A percentile compares a stretch with the other conserved stretches of the same genome.
These are phyloP conservation scores for Cordyceps fumosorosea DNA, from an alignment of 2,329 filamentous ascomycete genomes.

Conservation along the genomic window DNA sequence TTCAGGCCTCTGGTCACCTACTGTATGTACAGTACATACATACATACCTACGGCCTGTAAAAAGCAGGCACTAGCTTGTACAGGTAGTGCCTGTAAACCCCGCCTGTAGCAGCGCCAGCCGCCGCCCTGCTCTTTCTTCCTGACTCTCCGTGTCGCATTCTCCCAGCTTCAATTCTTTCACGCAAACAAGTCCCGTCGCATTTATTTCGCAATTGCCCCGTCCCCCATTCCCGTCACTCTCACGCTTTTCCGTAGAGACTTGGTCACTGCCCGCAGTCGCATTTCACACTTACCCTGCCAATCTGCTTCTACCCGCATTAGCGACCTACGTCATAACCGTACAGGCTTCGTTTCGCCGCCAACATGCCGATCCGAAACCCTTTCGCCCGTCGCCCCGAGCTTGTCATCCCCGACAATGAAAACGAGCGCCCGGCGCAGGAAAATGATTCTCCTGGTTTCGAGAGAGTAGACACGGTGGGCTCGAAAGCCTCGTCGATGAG, in stretches of 20 bases:
- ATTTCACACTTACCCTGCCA: background rate
- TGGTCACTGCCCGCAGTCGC: background rate
- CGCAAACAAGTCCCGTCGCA: background rate
- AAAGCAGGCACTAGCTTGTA: background rate
- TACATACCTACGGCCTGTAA: background rate
- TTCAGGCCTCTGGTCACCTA: background rate
- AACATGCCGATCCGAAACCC: constrained; percentile 69
- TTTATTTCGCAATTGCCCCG: too few relatives aligned
- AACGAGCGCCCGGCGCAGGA: constrained; percentile 39
- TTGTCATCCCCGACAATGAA: constrained; percentile 42
- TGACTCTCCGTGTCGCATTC: background rate
- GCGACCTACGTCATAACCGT: constrained; percentile 10
- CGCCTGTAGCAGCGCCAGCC: background rate
- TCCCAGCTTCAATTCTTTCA: background rate
- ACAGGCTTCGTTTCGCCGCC: background rate
- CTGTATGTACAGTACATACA: too few relatives aligned
- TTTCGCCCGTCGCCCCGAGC: constrained; percentile 54
- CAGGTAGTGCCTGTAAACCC: background rate
- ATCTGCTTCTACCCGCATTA: background rate
- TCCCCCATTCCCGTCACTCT: background rate
- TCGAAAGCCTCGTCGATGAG: constrained; percentile 58
- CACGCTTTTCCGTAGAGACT: background rate
- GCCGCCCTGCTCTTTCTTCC: background rate
- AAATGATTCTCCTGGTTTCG: constrained; percentile 39
- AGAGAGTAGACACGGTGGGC: constrained; percentile 56